Evolutionary conservation across 2,329 filamentous ascomycete species (phyloP), one percentile per base, ranked within the genome.

Genomic region (Fusarium brevicatenulatum): DNA sequence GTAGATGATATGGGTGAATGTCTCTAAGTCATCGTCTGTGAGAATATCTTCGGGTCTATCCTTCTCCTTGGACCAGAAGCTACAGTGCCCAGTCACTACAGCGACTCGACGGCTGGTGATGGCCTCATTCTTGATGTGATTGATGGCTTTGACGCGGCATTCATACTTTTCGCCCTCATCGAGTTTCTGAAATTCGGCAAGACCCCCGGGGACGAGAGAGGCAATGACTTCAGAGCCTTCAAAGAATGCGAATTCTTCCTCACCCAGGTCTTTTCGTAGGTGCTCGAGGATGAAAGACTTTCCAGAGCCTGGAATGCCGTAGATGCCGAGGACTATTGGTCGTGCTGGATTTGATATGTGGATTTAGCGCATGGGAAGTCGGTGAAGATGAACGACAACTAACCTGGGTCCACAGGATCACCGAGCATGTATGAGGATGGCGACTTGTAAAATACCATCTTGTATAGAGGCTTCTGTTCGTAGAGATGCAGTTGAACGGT

Each of bases 1-100:
- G 13, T 91, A 91, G 18, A 92, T 47, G 19, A 92, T 87, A 71
- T 91, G 88, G 0, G 88, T 89, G 75, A 84, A 91, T 0, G 78
- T 82, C 0, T 81, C 47, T 8, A 85, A 54, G 63, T 91, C 43
- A 25, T 13, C 43, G 0, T 4, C 23, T 13, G 23, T 46, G 43
- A 25, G 5, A 7, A 25, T 5, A 2, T 6, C 4, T 13, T 19
- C 11, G 1, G 43, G 23, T 13, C 4, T 6, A 19, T 44, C 4
- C 0, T 25, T 4, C 7, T 25, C 9, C 32, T 86, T 82, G 0
- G 67, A 8, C 86, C 87, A 90, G 70, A 91, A 87, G 81, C 86
- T 87, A 75, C 82, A 86, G 75, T 91, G 88, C 0, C 88, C 88
- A 9, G 86, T 79, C 7, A 91, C 86, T 6, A 92, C 73, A 4